These are phyloP conservation scores for Malassezia equina DNA, from an alignment of 1,284 basidiomycete genomes.

Conservation along the genomic window DNA sequence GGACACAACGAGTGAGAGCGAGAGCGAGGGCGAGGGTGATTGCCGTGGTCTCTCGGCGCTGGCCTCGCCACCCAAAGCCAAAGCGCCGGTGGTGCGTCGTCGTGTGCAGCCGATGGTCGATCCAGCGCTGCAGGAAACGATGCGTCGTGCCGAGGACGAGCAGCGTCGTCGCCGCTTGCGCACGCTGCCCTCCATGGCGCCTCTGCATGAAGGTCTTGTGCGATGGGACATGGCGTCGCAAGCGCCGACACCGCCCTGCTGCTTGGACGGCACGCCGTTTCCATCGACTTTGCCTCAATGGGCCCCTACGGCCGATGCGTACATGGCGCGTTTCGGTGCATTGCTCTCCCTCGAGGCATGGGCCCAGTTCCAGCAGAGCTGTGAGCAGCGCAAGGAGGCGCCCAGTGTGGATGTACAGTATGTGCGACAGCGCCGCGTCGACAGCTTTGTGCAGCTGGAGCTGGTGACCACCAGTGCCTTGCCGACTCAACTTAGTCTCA, in stretches of 20 bases:
- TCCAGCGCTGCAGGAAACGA: constrained; percentile 21
- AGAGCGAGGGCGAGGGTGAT: constrained; percentile 57
- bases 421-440: constrained; percentile 1
- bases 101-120: constrained; percentile 63
- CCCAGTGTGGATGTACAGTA: background rate
- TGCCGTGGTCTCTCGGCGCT: constrained; percentile 38
- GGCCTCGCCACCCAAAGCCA: constrained; percentile 48
- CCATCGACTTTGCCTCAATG: constrained; percentile 57
- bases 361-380: constrained; percentile 72
- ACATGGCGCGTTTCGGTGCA: constrained; percentile 69
- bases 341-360: constrained; percentile 84
- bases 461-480: background rate
- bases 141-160: constrained; percentile 24
- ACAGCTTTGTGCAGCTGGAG: constrained; percentile 59
- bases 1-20: constrained; percentile 19
- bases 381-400: constrained; percentile 52
- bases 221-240: constrained; percentile 73
- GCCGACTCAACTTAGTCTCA: background rate
- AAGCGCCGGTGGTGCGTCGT: constrained; percentile 53
- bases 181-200: constrained; percentile 69
- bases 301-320: constrained; percentile 56
- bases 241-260: constrained; percentile 51
- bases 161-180: constrained; percentile 55
- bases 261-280: constrained; percentile 15
- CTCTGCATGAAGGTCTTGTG: constrained; percentile 68